Evolutionary conservation across 176 grass and related monocot genomes (phyloP).

Genomic region (Oropetium thomaeum): DNA sequence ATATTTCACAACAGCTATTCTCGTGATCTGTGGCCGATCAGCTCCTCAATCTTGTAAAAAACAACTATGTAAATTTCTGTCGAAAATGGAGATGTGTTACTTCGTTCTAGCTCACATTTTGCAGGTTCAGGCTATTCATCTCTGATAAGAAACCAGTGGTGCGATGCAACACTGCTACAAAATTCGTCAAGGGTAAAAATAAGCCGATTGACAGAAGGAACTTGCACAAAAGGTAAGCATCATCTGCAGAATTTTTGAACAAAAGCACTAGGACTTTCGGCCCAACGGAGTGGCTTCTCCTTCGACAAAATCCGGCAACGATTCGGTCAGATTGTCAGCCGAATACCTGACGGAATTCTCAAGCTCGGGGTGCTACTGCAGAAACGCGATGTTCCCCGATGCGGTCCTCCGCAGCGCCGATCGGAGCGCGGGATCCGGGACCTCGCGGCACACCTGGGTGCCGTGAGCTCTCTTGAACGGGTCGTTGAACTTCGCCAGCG

Average conservation of each 20-base stretch:
- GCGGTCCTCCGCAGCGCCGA: background rate
- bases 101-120: background rate
- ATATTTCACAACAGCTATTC: background rate
- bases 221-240: too few relatives aligned
- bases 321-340: background rate
- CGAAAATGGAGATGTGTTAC: background rate
- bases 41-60: background rate
- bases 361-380: slow-evolving; percentile 16
- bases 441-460: background rate
- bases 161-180: too few relatives aligned
- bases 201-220: background rate
- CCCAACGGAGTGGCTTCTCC: background rate
- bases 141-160: background rate
- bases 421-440: slow-evolving; percentile 6
- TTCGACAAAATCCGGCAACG: slow-evolving; percentile 25
- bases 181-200: too few relatives aligned
- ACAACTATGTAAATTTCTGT: background rate
- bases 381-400: background rate
- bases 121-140: background rate
- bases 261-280: background rate
- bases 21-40: background rate
- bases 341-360: background rate
- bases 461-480: slow-evolving; percentile 9
- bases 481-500: background rate
- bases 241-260: too few relatives aligned